Percentiles rank a stretch among this genome's conserved stretches.
Conservation (phyloP, 2,329 filamentous ascomycete species). For the Calonectria crousiana region DNA sequence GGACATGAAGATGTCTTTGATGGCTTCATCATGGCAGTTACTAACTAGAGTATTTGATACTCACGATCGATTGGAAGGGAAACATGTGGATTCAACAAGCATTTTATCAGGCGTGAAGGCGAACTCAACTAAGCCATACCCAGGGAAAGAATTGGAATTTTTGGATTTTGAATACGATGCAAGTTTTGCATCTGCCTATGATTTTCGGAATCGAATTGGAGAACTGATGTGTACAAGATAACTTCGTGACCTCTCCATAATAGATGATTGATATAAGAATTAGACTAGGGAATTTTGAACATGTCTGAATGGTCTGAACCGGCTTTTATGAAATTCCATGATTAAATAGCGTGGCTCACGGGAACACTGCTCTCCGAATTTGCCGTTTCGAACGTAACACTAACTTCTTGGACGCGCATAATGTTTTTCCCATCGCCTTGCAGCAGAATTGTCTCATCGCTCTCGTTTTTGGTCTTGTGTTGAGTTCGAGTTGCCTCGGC, state of each 20-base stretch:
- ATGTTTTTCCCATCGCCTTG: conserved; percentile 23
- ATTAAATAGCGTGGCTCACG: not conserved
- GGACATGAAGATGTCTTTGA: not conserved
- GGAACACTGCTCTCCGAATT: conserved; percentile 4
- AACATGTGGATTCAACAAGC: not conserved
- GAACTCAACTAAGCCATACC: not conserved
- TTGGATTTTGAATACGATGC: not conserved
- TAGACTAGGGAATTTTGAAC: not conserved
- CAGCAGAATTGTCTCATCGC: conserved; percentile 30
- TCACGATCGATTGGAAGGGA: not conserved
- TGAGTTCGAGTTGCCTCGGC: conserved; percentile 14
- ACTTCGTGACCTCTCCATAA: not conserved
- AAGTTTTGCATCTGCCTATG: not conserved
- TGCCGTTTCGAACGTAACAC: conserved; percentile 24
- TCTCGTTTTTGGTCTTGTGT: conserved; percentile 22
- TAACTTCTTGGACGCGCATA: conserved; percentile 28
- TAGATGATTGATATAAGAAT: not conserved
- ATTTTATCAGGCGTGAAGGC: not conserved
- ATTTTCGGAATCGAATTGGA: not conserved
- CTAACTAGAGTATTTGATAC: not conserved
- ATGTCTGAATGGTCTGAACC: not conserved
- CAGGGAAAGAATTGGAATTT: not conserved
- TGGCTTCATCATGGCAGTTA: not conserved
- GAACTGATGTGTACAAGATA: not conserved
- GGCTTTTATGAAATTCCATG: no score